Percentiles rank a stretch among this genome's conserved stretches.
Conservation (phyloP, 2,329 filamentous ascomycete species). For the Colletotrichum zoysiae region DNA sequence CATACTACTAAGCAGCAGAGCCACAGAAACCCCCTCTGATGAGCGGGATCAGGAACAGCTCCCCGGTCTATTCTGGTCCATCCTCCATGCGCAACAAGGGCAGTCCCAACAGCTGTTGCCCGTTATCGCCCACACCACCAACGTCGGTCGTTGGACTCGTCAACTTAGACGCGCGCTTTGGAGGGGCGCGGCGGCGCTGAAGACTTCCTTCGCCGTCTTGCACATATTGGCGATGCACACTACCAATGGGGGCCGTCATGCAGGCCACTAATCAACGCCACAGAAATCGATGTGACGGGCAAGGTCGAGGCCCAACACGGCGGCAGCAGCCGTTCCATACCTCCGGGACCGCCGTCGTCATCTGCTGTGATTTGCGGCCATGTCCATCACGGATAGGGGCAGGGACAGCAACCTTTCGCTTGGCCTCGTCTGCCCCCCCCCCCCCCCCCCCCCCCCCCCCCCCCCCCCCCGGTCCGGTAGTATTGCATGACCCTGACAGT, state of each 20-base stretch:
- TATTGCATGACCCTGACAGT: neutral
- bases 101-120: neutral
- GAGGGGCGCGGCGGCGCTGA: constrained; percentile 16
- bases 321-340: constrained; percentile 39
- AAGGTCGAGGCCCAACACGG: constrained; percentile 33
- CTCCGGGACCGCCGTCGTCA: constrained; percentile 36
- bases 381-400: constrained; percentile 33
- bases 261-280: constrained; percentile 33
- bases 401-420: constrained; percentile 8
- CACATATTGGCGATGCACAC: constrained; percentile 27
- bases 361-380: constrained; percentile 30
- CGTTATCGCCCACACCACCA: neutral
- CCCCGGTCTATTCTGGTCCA: constrained; percentile 26
- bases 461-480: constrained; percentile 13
- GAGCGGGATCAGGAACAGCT: neutral
- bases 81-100: constrained; percentile 8
- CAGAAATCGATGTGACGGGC: constrained; percentile 34
- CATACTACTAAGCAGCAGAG: neutral
- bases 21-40: neutral
- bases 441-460: constrained; percentile 6
- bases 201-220: constrained; percentile 7
- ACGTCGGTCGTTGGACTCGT: constrained; percentile 1
- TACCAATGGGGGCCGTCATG: constrained; percentile 29
- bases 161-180: constrained; percentile 41
- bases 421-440: constrained; percentile 22